Evolutionary conservation across 2,329 filamentous ascomycete species (phyloP).

Genomic region (Pseudovirgaria hyperparasitica): DNA sequence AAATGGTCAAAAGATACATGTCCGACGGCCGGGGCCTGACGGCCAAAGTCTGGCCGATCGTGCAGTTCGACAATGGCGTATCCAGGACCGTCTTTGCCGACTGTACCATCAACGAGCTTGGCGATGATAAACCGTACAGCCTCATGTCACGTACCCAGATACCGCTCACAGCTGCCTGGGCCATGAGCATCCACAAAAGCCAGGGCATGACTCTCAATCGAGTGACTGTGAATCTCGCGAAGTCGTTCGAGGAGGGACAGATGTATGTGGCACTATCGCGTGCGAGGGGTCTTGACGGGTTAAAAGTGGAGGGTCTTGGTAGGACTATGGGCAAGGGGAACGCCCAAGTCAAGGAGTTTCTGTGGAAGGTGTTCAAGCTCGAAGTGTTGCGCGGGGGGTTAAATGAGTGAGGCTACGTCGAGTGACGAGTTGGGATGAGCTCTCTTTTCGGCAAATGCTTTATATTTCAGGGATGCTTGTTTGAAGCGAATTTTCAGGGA

Average conservation of each 20-base stretch:
- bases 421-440: not conserved
- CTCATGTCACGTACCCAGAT: constrained; percentile 46
- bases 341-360: constrained; percentile 21
- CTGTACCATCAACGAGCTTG: constrained; percentile 36
- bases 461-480: too few relatives aligned
- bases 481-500: too few relatives aligned
- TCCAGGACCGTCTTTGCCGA: constrained; percentile 37
- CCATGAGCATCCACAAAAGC: constrained; percentile 50
- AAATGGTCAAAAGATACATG: constrained; percentile 28
- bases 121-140: constrained; percentile 33
- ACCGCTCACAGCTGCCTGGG: constrained; percentile 47
- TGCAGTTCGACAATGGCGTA: constrained; percentile 39
- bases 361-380: constrained; percentile 14
- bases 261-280: constrained; percentile 45
- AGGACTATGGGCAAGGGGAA: constrained; percentile 13
- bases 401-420: not conserved
- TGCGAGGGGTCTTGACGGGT: constrained; percentile 38
- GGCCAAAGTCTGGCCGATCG: constrained; percentile 36
- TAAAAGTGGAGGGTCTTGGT: constrained; percentile 28
- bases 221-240: constrained; percentile 41
- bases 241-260: constrained; percentile 44
- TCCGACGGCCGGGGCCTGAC: constrained; percentile 10
- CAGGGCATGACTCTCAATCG: constrained; percentile 51
- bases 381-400: constrained; percentile 1
- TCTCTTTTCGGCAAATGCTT: too few relatives aligned